Conservation (phyloP, 306 rosid species). For the Crataegus laevigata region DNA sequence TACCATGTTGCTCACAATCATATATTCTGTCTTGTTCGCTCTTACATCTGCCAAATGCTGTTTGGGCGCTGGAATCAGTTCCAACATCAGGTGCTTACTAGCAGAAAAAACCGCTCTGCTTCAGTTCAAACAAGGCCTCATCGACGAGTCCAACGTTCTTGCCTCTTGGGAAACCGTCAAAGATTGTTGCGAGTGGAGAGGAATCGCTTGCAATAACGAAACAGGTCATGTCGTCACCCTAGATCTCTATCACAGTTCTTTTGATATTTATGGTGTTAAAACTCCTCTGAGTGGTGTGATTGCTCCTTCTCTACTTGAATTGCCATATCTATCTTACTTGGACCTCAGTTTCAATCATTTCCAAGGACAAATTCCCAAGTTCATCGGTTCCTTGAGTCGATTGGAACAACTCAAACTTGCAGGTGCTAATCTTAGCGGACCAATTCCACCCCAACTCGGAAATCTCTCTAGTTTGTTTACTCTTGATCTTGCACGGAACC, state of each 20-base stretch:
- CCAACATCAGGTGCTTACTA: neutral
- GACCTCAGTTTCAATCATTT: conserved; percentile 16
- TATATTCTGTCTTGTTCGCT: neutral
- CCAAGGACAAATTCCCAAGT: conserved; percentile 2
- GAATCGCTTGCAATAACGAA: conserved; percentile 4
- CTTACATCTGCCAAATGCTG: neutral
- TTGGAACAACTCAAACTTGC: conserved; percentile 5
- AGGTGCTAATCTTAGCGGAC: neutral
- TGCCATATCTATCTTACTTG: neutral
- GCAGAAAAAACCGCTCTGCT: conserved; percentile 13
- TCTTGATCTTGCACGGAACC: conserved; percentile 4
- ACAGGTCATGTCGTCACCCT: conserved; percentile 14
- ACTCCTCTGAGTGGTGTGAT: conserved; percentile 5
- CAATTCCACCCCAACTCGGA: conserved; percentile 6
- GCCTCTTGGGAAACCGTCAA: conserved; percentile 11
- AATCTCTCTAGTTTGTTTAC: conserved; percentile 8
- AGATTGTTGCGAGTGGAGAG: conserved; percentile 23
- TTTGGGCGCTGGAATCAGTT: neutral
- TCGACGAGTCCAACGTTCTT: neutral
- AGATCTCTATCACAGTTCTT: neutral
- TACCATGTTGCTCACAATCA: neutral
- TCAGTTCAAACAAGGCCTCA: conserved; percentile 10
- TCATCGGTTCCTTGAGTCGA: conserved; percentile 1
- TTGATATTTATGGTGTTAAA: neutral
- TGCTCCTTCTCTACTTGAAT: conserved; percentile 12